phyloP scores from a whole-genome alignment of 306 rosid species.

The Trifolium pratense region DNA sequence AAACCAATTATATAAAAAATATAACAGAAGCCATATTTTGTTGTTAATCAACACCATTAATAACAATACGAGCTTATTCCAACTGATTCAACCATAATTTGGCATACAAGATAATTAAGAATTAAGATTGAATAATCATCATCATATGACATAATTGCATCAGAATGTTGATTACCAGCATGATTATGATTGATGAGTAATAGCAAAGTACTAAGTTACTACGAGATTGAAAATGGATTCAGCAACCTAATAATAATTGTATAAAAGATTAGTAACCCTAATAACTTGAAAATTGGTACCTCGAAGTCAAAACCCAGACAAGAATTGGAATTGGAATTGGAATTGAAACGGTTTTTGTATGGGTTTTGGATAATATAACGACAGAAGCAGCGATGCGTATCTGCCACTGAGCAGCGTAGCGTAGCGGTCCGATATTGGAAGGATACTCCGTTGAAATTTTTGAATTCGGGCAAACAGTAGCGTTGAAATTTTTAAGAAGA shows the following conservation, averaged over 20 bases:
- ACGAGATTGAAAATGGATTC: not conserved
- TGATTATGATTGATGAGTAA: no score
- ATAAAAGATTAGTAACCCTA: conserved; percentile 7
- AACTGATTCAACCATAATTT: not conserved
- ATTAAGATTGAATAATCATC: not conserved
- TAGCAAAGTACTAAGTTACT: not conserved
- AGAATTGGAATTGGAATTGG: not conserved
- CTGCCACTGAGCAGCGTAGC: not conserved
- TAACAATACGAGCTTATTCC: conserved; percentile 15
- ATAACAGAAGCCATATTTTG: not conserved
- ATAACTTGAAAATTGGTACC: conserved; percentile 13
- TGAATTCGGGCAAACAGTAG: no score
- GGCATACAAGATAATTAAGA: not conserved
- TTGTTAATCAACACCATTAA: conserved; percentile 5
- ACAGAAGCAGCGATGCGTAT: conserved; percentile 28
- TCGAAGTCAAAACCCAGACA: not conserved
- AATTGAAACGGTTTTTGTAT: not conserved
- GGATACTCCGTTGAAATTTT: not conserved
- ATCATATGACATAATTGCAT: not conserved
- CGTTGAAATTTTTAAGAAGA: no score
- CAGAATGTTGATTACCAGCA: not conserved
- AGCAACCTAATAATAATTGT: conserved; percentile 5
- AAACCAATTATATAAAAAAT: not conserved
- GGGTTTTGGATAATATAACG: no score
- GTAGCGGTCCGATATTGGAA: conserved; percentile 29